Base-by-base conservation (phyloP, 257 asterid genomes). In the Salvia rosmarinus region DNA sequence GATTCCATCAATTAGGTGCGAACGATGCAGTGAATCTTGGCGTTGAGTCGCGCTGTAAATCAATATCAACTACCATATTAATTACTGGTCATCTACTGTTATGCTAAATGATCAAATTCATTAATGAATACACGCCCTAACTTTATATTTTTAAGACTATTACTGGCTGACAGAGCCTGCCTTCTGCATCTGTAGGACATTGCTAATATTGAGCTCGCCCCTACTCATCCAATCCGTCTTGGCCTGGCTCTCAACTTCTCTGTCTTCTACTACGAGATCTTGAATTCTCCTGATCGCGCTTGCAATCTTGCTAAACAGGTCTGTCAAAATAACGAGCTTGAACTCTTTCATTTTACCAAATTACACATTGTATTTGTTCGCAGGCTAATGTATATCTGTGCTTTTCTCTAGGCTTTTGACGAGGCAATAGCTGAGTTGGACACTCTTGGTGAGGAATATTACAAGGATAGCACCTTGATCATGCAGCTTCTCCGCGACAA, bases 401-500 rank as follows among this genome's bases (percentile, higher is more conserved):
- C 6, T 6, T 39, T 64, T 23, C 12, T 50, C 34, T 57, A 90
- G 97, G 97, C 97, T 73, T 91, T 91, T 70, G 97, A 91, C 42
- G 97, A 91, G 77, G 97, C 97, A 9, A 91, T 91, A 67, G 93
- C 98, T 5, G 98, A 91, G 81, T 67, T 91, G 82, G 98, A 91
- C 82, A 88, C 98, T 16, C 88, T 25, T 25, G 30, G 30, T 25
- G 30, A 25, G 30, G 30, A 25, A 25, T 25, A 1, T 25, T 25
- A 25, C 89, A 91, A 88, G 86, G 98, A 89, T 64, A 91, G 96
- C 94, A 91, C 98, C 81, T 75, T 91, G 74, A 91, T 91, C 72
- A 91, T 91, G 98, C 98, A 91, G 83, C 98, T 91, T 77, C 91
- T 91, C 63, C 96, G 98, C 12, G 98, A 91, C 77, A 91, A 91